Base-by-base conservation (phyloP, 352 stramenopile species). In the Globisporangium echinulatum region DNA sequence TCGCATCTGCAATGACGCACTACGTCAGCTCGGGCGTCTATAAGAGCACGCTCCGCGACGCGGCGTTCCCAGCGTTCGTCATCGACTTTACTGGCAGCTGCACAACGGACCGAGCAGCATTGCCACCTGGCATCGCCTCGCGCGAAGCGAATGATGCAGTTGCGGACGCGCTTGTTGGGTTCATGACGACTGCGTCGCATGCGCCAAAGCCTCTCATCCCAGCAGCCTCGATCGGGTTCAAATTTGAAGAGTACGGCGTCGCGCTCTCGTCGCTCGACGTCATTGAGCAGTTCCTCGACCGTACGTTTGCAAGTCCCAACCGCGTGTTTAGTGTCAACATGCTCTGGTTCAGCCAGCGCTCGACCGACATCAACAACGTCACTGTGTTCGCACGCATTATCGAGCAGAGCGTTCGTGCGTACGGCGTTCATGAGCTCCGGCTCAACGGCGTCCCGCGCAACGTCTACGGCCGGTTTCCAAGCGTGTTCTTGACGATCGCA, bases 341-440 rank as follows among this genome's bases (percentile, higher is more conserved):
- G 14, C 49, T 69, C 33, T n/a, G 62, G 6, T 36, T 66, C 4
- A 60, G 49, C 8, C 10, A 49, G 3, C 52, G 63, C 14, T 1
- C 2, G 7, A 44, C 66, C 48, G 49, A 46, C 8, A 0, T 11
- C 10, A 25, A 14, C 10, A 53, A 69, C 5, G 40, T 69, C 2
- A n/a, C 47, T 14, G 59, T 66, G 8, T 4, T 63, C 7, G 51
- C 63, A 7, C 44, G 63, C 39, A 62, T 69, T 13, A 19, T 57
- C 0, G 2, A 49, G n/a, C 47, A 43, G 40, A 48, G 10, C 46
- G 38, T 37, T 15, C 3, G 25, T 4, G 33, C 33, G 3, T 59
- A 44, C 25, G 19, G 49, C 7, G 36, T 59, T 0, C 43, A 59
- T n/a, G 54, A 59, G 54, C 54, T 59, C 54, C 33, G 14, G 14